These are phyloP conservation scores for Exophiala alcalophila DNA, from an alignment of 2,329 filamentous ascomycete genomes.

Conservation along the genomic window DNA sequence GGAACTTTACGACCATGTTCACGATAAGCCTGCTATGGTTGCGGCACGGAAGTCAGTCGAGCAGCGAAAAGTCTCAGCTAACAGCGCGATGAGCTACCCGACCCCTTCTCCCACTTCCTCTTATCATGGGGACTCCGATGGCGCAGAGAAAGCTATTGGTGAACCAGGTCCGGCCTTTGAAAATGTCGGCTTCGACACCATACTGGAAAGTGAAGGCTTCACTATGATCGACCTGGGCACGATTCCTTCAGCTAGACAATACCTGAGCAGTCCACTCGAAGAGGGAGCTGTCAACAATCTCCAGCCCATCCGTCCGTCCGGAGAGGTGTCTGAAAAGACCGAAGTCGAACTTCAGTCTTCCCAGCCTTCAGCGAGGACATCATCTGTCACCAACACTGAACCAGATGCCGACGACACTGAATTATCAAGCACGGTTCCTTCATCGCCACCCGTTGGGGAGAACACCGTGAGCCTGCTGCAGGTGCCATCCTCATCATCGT, in stretches of 20 bases:
- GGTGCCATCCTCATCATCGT: constrained; percentile 12
- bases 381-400: constrained; percentile 2
- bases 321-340: no score
- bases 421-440: constrained; percentile 28
- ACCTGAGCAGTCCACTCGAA: constrained; percentile 17
- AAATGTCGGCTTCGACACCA: constrained; percentile 51
- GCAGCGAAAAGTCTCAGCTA: constrained; percentile 26
- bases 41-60: no score
- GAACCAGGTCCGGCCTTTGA: constrained; percentile 33
- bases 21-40: no score
- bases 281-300: constrained; percentile 1
- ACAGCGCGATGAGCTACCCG: constrained; percentile 30
- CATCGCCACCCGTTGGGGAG: constrained; percentile 25
- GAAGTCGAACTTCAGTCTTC: neutral
- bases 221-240: constrained; percentile 57
- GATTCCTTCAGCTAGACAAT: constrained; percentile 46
- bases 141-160: constrained; percentile 17
- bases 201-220: constrained; percentile 57
- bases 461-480: constrained; percentile 13
- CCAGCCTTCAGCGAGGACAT: neutral
- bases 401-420: constrained; percentile 26
- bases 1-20: no score
- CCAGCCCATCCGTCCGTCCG: no score
- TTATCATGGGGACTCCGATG: constrained; percentile 24
- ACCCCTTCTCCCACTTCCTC: constrained; percentile 31